These are phyloP conservation scores for Phytophthora sp. DNA, from an alignment of 352 stramenopile genomes.

Conservation along the genomic window DNA sequence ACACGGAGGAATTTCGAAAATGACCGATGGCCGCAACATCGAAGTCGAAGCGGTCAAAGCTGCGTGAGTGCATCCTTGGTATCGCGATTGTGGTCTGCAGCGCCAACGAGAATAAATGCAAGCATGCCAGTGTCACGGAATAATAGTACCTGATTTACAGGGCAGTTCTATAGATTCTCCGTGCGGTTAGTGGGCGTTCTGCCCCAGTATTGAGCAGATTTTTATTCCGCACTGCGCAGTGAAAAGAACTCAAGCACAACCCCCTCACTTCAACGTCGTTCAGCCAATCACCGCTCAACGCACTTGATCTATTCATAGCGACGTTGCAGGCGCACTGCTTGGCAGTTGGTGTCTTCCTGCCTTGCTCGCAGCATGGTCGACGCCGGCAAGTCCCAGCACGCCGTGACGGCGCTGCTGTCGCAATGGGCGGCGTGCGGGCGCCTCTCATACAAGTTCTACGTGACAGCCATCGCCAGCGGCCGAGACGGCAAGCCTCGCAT, in stretches of 20 bases:
- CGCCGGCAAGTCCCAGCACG: slow-evolving; percentile 47
- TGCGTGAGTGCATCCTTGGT: slow-evolving; percentile 10
- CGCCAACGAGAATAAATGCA: slow-evolving; percentile 23
- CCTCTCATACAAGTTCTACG: slow-evolving; percentile 71
- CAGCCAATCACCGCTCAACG: slow-evolving; percentile 17
- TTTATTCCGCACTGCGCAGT: slow-evolving; percentile 18
- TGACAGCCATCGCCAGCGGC: slow-evolving; percentile 38
- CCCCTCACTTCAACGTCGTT: slow-evolving; percentile 25
- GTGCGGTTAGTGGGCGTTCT: no score
- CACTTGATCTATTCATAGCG: slow-evolving; percentile 15
- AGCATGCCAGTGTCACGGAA: no score
- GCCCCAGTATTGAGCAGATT: slow-evolving; percentile 1
- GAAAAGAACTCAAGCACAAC: slow-evolving; percentile 20
- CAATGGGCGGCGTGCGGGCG: slow-evolving; percentile 38
- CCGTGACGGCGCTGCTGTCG: slow-evolving; percentile 52
- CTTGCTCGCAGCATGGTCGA: slow-evolving; percentile 27
- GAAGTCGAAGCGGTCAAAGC: slow-evolving; percentile 4
- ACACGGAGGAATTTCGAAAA: slow-evolving; percentile 13
- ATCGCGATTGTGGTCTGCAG: slow-evolving; percentile 5
- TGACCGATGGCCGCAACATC: slow-evolving; percentile 8
- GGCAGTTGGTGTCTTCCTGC: neutral
- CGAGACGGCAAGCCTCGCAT: slow-evolving; percentile 47
- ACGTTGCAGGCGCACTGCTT: neutral
- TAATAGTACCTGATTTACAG: no score
- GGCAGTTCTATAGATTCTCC: no score